A percentile compares a stretch with the other conserved stretches of the same genome.
Evolutionary conservation across 768 basidiomycete species (phyloP).

Genomic region (Russula sp.): DNA sequence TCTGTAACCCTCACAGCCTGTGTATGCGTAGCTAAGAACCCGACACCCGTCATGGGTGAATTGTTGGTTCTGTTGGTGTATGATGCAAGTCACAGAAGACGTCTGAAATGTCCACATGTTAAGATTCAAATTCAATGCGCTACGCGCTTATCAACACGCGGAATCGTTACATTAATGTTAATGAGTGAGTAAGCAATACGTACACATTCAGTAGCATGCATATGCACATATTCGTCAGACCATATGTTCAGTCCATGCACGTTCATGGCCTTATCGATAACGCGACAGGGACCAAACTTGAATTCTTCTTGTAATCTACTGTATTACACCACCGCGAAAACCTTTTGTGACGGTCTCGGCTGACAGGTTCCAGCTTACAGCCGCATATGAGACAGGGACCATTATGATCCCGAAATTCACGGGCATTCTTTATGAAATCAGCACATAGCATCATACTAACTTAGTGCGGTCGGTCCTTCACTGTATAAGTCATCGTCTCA

Average conservation of each 20-base stretch:
- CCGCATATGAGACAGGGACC: no score
- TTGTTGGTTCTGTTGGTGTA: background rate
- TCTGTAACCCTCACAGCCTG: slow-evolving; percentile 16
- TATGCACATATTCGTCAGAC: no score
- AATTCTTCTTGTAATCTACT: background rate
- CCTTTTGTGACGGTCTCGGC: background rate
- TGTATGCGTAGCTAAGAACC: slow-evolving; percentile 18
- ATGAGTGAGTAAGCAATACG: background rate
- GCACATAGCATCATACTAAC: no score
- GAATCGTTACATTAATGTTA: no score
- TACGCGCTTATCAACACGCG: background rate
- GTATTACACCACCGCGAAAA: background rate
- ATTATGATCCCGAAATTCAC: no score
- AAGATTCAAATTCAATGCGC: background rate
- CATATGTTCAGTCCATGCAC: background rate
- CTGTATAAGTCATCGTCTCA: background rate
- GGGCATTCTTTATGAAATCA: background rate
- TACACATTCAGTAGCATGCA: background rate
- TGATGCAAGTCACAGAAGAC: background rate
- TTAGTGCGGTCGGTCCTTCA: background rate
- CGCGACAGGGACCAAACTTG: no score
- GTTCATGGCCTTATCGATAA: background rate
- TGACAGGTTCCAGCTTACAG: background rate
- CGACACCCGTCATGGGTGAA: background rate
- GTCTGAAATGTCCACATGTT: slow-evolving; percentile 4